Evolutionary conservation across 768 basidiomycete genomes (phyloP), one percentile per base, ranked within the genome.

Genomic region (Kwoniella botswanensis): DNA sequence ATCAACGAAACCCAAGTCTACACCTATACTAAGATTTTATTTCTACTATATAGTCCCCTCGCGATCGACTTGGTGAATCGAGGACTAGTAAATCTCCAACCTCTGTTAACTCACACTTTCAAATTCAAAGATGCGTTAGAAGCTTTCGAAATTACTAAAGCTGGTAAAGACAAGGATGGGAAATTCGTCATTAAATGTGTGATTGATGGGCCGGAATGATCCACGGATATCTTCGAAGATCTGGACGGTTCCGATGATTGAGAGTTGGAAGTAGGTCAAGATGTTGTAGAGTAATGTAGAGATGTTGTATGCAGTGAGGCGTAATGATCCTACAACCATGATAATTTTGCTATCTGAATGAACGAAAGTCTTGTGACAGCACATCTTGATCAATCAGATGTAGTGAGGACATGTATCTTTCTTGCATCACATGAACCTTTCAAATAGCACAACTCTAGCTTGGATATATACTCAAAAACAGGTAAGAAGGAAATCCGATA

Each of bases 131-230:
- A 94, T 13, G 93, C 94, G 59, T 84, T 88, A 24, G 85, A 86
- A 61, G 96, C 94, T 2, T 97, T 98, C 87, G 85, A 91, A 67
- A 89, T 91, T 15, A 97, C 92, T 46, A 88, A 89, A 69, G 82
- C 85, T 21, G 93, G 94, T 35, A 92, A 91, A 86, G 90, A 93
- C 59, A 86, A 88, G 65, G 92, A 98, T 79, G 95, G 94, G 58
- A 92, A 90, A 83, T 88, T 88, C 43, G 90, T 94, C 54, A 95
- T 96, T 80, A 96, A 97, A 84, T 90, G 88, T 43, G 90, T 96
- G 73, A 93, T 95, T 74, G 91, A 91, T 65, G 79, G 79, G 12
- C 79, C 79, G 12, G 77, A 80, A 72, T 79, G 65, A 67, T 15
- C 12, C 35, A 9, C 35, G 35, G 1, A 50, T 18, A 50, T 50